Base-by-base conservation (phyloP, 2,329 filamentous ascomycete species). In the Aciculosporium take region DNA sequence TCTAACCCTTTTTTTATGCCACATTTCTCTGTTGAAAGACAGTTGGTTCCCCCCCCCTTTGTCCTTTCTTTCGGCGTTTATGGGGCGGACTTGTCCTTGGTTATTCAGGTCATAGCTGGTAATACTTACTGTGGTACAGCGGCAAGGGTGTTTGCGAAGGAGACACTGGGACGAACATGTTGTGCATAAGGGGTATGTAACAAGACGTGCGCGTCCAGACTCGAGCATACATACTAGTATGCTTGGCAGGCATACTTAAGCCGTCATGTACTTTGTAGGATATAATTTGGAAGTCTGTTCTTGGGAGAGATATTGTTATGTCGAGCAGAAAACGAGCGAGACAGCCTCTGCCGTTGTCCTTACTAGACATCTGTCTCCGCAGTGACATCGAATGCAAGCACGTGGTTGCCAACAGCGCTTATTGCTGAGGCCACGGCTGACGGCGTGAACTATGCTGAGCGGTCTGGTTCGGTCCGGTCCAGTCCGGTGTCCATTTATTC, bases 181-280 rank as follows among this genome's bases (percentile, higher is more conserved):
- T 29, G 39, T 35, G 13, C 17, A 35, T 28, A 40, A 17, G 23
- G 20, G 30, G n/a, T 27, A 40, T 28, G 17, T 29, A 15, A 25
- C 13, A 27, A 35, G 39, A 24, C 25, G 29, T 29, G 10, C n/a
- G 33, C 13, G 24, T 28, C 23, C 17, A 35, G 7, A 33, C 15
- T 20, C 23, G 30, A 12, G 21, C 17, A 17, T n/a, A 33, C n/a
- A 32, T 32, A 20, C 23, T 17, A n/a, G n/a, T n/a, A n/a, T n/a
- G n/a, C n/a, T 10, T 13, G 10, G 23, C 17, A 18, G 13, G 30
- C 21, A 21, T 34, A 25, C 23, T 28, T 4, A 20, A 28, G 23
- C 10, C 23, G 24, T 24, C 35, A 40, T 40, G 23, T 34, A 34
- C 17, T n/a, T 10, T 40, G 30, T 40, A 40, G 30, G 15, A 40